These are phyloP conservation scores for Malus sieversii DNA, from an alignment of 306 rosid genomes.

Conservation along the genomic window DNA sequence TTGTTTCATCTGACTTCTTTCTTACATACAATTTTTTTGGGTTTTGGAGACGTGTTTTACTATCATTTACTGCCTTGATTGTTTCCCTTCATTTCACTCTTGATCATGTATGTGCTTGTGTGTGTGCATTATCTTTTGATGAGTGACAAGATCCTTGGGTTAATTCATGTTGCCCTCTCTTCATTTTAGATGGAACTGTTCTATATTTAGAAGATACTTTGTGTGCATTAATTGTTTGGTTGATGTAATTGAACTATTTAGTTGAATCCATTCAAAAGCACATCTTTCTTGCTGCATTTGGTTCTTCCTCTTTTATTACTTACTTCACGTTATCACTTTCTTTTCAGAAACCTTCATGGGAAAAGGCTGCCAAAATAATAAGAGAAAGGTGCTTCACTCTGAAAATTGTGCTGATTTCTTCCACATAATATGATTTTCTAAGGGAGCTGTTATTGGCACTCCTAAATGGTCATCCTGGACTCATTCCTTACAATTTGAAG, in stretches of 20 bases:
- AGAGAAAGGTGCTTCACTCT: slow-evolving; percentile 63
- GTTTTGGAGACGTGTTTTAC: neutral
- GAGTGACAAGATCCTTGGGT: neutral
- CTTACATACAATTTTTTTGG: neutral
- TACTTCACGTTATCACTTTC: slow-evolving; percentile 18
- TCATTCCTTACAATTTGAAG: neutral
- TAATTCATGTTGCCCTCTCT: neutral
- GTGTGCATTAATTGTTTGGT: neutral
- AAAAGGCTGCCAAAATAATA: slow-evolving; percentile 68
- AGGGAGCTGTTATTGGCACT: neutral
- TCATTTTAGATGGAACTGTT: neutral
- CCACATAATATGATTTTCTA: slow-evolving; percentile 14
- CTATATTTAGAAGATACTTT: neutral
- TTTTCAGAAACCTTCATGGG: slow-evolving; percentile 96
- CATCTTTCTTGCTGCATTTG: neutral
- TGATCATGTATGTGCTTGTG: neutral
- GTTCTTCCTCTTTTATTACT: neutral
- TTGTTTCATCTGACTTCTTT: neutral
- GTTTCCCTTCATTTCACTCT: neutral
- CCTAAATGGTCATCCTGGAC: neutral
- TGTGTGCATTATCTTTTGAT: neutral
- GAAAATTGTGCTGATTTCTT: slow-evolving; percentile 14
- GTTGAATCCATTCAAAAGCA: slow-evolving; percentile 5
- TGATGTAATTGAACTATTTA: neutral
- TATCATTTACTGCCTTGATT: neutral